Percentiles rank a stretch among this genome's conserved stretches.
These are phyloP conservation scores for Pontederia paniculata DNA, from an alignment of 176 grass and related monocot species.

Conservation along the genomic window DNA sequence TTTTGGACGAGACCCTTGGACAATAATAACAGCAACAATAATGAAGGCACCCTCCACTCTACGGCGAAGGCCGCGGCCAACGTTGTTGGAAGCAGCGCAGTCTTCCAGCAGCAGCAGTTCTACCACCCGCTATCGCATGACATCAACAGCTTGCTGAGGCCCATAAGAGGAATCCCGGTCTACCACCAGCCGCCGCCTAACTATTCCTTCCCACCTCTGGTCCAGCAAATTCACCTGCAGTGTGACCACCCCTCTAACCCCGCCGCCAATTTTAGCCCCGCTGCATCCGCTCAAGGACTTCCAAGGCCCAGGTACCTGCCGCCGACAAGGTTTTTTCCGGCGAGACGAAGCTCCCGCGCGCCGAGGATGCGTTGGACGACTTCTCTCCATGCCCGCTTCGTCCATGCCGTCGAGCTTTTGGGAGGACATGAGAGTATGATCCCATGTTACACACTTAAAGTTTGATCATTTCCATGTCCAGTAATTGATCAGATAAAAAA, in stretches of 20 bases:
- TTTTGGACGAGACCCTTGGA: background rate
- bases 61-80: background rate
- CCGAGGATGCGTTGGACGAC: conserved; percentile 43
- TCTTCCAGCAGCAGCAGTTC: background rate
- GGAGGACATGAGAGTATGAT: conserved; percentile 37
- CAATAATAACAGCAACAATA: background rate
- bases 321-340: background rate
- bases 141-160: background rate
- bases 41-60: background rate
- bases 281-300: background rate
- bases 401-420: conserved; percentile 36
- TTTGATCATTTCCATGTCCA: background rate
- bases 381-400: conserved; percentile 35
- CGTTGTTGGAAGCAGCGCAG: background rate
- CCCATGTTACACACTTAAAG: background rate
- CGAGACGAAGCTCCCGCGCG: conserved; percentile 23
- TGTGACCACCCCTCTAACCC: background rate
- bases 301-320: background rate
- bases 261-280: background rate
- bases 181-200: background rate
- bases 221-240: background rate
- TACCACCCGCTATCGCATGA: background rate
- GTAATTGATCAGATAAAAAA: background rate
- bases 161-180: conserved; percentile 15
- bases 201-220: background rate